Evolutionary conservation across 495 filamentous ascomycete genomes (phyloP), one percentile per base, ranked within the genome.

Genomic region (Beverwykella pulmonaria): DNA sequence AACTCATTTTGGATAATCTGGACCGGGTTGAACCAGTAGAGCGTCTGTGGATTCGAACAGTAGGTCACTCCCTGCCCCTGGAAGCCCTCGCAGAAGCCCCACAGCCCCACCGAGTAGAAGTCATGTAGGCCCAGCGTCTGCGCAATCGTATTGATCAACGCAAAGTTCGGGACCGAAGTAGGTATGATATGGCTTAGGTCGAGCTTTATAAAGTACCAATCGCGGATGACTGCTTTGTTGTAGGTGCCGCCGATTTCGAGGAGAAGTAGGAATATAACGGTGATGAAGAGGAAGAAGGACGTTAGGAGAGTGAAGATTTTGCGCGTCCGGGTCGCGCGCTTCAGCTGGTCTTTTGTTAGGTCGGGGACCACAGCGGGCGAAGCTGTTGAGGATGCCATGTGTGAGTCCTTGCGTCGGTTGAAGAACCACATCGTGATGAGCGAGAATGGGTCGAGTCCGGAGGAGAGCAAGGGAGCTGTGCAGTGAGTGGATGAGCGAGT

Each of bases 21-120:
- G 34, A 97, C 88, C 0, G 92, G 93, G 77, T 97, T 89, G 78
- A 97, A 97, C 85, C 90, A 93, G 74, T 94, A 97, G 23, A 93
- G 77, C 19, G 79, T 78, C 67, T 84, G 50, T 8, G 92, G 86
- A 19, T 81, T 78, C 32, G 86, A 89, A 77, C 93, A 97, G 63
- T 74, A 74, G 9, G 90, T 93, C 54, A 94, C 87, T 5, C 90
- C 90, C 63, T 84, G 77, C 48, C 81, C 80, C 47, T 86, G 76
- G 76, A 92, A 93, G 19, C 93, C 93, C 77, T 93, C 90, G 71
- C 93, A 97, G 74, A 88, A 96, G 36, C 84, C 87, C 92, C 92
- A 97, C 14, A 97, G 75, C 5, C 93, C 93, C 36, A 96, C 92
- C 71, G 91, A 88, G 75, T 98, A 98, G 78, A 94, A 98, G 77